A percentile compares a stretch with the other conserved stretches of the same genome.
phyloP scores from a whole-genome alignment of 2,329 filamentous ascomycete genomes.

The Tolypocladium inflatum region DNA sequence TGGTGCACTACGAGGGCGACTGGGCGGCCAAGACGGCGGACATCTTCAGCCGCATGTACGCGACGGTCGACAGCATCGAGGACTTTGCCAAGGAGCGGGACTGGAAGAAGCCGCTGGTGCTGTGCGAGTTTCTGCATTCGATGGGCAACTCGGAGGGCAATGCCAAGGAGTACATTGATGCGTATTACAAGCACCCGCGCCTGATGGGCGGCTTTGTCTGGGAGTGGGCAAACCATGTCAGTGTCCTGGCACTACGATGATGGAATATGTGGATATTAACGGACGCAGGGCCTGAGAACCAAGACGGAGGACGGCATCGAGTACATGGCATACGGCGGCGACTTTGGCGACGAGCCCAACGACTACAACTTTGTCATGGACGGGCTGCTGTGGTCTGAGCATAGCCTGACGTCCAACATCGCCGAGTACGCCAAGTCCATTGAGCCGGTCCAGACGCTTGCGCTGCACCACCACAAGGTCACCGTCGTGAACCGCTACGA shows the following conservation, averaged over 20 bases:
- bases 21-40: conserved; percentile 47
- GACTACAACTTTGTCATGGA: conserved; percentile 52
- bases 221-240: conserved; percentile 51
- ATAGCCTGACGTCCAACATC: conserved; percentile 41
- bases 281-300: conserved; percentile 27
- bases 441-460: conserved; percentile 45
- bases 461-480: conserved; percentile 29
- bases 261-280: no score
- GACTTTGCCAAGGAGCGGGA: conserved; percentile 27
- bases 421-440: conserved; percentile 48
- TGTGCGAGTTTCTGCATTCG: conserved; percentile 48
- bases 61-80: conserved; percentile 35
- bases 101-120: conserved; percentile 47
- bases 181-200: conserved; percentile 43
- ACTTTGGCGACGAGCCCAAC: conserved; percentile 52
- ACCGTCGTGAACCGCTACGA: conserved; percentile 45
- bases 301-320: conserved; percentile 30
- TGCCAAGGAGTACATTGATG: conserved; percentile 56
- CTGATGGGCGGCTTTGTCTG: conserved; percentile 56
- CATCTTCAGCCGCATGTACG: conserved; percentile 59
- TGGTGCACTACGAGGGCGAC: conserved; percentile 59
- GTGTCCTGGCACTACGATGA: no score
- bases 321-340: conserved; percentile 50
- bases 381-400: conserved; percentile 35
- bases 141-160: conserved; percentile 67